These are phyloP conservation scores for Pachyrhizus erosus DNA, from an alignment of 306 rosid genomes.

Conservation along the genomic window DNA sequence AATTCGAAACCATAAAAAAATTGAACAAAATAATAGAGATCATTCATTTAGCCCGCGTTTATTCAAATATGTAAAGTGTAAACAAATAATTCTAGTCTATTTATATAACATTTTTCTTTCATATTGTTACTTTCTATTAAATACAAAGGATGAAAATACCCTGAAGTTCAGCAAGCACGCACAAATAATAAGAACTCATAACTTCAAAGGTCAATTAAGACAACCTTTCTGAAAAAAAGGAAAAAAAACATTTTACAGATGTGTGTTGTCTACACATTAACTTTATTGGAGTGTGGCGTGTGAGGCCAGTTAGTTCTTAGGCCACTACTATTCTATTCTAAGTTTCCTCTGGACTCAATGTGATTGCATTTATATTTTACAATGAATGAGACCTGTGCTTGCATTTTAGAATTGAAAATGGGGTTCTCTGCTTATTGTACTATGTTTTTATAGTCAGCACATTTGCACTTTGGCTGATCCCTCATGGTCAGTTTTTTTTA, in stretches of 20 bases:
- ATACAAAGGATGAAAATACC: not conserved
- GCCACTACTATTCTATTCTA: not conserved
- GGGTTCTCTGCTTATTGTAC: not conserved
- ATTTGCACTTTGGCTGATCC: not conserved
- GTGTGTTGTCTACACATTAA: not conserved
- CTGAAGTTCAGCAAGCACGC: no score
- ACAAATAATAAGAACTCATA: not conserved
- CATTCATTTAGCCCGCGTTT: not conserved
- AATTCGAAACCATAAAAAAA: no score
- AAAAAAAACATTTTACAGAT: not conserved
- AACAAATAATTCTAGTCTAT: not conserved
- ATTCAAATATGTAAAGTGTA: not conserved
- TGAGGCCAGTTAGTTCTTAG: not conserved
- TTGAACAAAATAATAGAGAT: not conserved
- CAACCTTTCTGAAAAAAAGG: not conserved
- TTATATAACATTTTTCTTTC: not conserved
- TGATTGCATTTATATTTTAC: not conserved
- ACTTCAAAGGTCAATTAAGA: not conserved
- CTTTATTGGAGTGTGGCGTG: not conserved
- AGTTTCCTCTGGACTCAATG: not conserved
- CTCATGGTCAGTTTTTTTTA: not conserved
- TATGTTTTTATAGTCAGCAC: not conserved
- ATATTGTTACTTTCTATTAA: not conserved
- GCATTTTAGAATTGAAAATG: not conserved
- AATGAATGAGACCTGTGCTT: not conserved